Evolutionary conservation across 2,329 filamentous ascomycete genomes (phyloP).

Genomic region (Pyrenochaeta sp.): DNA sequence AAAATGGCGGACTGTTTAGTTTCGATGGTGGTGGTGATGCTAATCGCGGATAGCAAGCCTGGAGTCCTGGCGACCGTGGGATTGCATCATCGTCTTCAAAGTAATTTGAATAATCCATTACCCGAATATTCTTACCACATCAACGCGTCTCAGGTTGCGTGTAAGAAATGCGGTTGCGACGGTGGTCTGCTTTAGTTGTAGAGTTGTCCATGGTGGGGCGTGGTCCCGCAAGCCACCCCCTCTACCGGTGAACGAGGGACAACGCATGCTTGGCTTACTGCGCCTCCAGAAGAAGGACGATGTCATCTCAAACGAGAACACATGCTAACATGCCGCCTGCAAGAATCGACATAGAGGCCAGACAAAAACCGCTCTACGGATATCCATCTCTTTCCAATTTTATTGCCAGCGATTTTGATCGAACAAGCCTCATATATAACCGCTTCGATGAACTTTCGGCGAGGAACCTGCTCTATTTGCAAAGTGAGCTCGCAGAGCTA

Average conservation of each 20-base stretch:
- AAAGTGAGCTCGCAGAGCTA: conserved; percentile 21
- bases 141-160: too few species aligned
- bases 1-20: not conserved
- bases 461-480: conserved; percentile 22
- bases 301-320: not conserved
- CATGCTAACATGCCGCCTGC: not conserved
- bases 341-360: conserved; percentile 1
- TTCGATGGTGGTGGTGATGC: not conserved
- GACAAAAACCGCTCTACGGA: conserved; percentile 7
- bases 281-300: not conserved
- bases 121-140: too few species aligned
- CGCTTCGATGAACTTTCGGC: conserved; percentile 20
- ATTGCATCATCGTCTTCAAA: not conserved
- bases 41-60: too few species aligned
- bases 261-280: conserved; percentile 1
- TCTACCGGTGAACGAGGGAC: not conserved
- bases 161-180: not conserved
- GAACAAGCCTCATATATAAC: conserved; percentile 18
- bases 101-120: too few species aligned
- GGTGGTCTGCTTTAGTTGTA: too few species aligned
- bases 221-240: not conserved
- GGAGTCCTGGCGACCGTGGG: not conserved
- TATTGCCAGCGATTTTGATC: conserved; percentile 22
- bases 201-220: not conserved
- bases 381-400: conserved; percentile 25